A percentile compares a stretch with the other conserved stretches of the same genome.
phyloP scores from a whole-genome alignment of 2,329 filamentous ascomycete species.

The Pestalotiopsis fici region DNA sequence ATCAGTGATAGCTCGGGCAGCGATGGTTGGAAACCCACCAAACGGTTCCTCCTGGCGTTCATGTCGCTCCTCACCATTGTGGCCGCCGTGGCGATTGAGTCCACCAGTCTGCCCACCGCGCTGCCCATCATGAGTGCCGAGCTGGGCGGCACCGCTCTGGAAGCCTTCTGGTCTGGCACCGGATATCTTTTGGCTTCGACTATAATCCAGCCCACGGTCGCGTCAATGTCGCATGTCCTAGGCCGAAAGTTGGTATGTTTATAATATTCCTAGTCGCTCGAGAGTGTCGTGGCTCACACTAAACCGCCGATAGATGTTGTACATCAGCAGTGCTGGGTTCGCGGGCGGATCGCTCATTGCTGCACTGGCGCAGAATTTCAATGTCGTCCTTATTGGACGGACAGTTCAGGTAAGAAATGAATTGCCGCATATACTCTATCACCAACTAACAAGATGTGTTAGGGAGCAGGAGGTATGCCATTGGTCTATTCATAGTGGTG shows the following conservation, averaged over 20 bases:
- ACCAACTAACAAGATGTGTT: neutral
- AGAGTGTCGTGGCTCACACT: neutral
- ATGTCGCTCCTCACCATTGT: slow-evolving; percentile 53
- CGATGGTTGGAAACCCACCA: slow-evolving; percentile 25
- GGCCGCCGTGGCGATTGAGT: slow-evolving; percentile 65
- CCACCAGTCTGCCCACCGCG: slow-evolving; percentile 65
- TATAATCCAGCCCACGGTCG: slow-evolving; percentile 51
- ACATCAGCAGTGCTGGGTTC: slow-evolving; percentile 14
- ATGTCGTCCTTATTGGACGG: slow-evolving; percentile 42
- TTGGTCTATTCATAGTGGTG: neutral
- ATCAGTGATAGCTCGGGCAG: neutral
- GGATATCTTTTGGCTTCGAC: slow-evolving; percentile 69
- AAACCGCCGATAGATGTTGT: slow-evolving; percentile 11
- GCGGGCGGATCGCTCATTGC: slow-evolving; percentile 17
- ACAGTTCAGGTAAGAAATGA: slow-evolving; percentile 36
- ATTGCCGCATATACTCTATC: neutral
- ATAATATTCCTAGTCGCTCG: no score
- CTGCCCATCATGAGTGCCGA: slow-evolving; percentile 54
- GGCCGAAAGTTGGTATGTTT: slow-evolving; percentile 15
- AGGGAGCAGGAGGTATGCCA: slow-evolving; percentile 13
- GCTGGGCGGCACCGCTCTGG: slow-evolving; percentile 53
- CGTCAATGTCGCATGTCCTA: slow-evolving; percentile 17
- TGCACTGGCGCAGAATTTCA: slow-evolving; percentile 38
- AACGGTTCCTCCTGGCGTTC: slow-evolving; percentile 48
- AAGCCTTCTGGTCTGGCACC: slow-evolving; percentile 73